Evolutionary conservation across 2,329 filamentous ascomycete genomes (phyloP).

Genomic region (Ophiostoma sp.): DNA sequence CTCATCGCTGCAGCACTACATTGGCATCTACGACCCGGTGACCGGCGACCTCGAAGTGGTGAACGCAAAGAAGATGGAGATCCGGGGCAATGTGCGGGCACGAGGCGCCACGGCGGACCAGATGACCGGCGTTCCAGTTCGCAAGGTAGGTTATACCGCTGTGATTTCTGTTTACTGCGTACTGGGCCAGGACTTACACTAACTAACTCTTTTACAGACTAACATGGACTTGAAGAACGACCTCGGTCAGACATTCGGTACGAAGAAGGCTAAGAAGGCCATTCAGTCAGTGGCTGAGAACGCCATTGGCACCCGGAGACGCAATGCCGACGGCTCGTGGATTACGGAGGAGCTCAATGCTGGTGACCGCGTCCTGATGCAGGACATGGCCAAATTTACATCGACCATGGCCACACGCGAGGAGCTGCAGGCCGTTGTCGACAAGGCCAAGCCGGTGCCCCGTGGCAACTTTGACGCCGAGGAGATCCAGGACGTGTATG

Average conservation of each 20-base stretch:
- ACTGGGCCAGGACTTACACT: not conserved
- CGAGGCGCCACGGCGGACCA: slow-evolving; percentile 54
- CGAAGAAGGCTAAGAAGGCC: slow-evolving; percentile 80
- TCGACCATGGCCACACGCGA: slow-evolving; percentile 51
- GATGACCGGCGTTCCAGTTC: slow-evolving; percentile 40
- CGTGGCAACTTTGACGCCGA: slow-evolving; percentile 66
- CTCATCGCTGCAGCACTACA: slow-evolving; percentile 59
- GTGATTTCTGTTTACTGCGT: not conserved
- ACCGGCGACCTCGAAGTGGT: slow-evolving; percentile 61
- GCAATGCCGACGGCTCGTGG: slow-evolving; percentile 49
- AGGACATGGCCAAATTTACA: slow-evolving; percentile 61
- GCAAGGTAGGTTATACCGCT: slow-evolving; percentile 39
- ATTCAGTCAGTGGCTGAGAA: slow-evolving; percentile 69
- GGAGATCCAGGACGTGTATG: slow-evolving; percentile 72
- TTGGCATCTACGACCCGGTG: slow-evolving; percentile 63
- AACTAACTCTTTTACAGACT: slow-evolving; percentile 42
- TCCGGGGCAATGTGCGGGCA: slow-evolving; percentile 58
- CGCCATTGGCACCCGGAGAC: slow-evolving; percentile 54
- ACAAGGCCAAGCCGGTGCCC: slow-evolving; percentile 72
- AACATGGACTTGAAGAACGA: slow-evolving; percentile 64
- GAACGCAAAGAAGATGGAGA: slow-evolving; percentile 63
- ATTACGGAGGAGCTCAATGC: slow-evolving; percentile 34
- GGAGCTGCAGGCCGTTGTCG: slow-evolving; percentile 50
- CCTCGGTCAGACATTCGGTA: slow-evolving; percentile 77
- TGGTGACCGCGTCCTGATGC: slow-evolving; percentile 61